phyloP scores from a whole-genome alignment of 495 filamentous ascomycete genomes.

The Penicillium subrubescens region DNA sequence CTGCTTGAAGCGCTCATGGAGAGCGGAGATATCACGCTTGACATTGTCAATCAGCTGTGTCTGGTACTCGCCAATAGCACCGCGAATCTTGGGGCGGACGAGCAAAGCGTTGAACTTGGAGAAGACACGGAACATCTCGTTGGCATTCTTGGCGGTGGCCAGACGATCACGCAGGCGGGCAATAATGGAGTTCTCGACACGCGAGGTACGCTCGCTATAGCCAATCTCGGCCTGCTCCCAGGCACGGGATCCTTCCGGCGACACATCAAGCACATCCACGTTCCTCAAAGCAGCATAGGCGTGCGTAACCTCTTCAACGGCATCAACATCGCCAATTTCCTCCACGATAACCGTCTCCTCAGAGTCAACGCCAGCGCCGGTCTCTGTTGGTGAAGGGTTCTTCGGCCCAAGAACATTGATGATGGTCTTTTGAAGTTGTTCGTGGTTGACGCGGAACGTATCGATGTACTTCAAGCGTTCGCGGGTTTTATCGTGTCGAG shows the following conservation, averaged over 20 bases:
- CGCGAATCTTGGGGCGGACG: constrained; percentile 94
- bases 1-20: constrained; percentile 97
- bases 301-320: constrained; percentile 93
- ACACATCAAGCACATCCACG: constrained; percentile 92
- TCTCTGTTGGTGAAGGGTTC: constrained; percentile 46
- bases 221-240: constrained; percentile 92
- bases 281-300: constrained; percentile 91
- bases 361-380: constrained; percentile 42
- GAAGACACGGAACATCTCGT: constrained; percentile 99
- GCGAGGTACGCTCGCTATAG: constrained; percentile 94
- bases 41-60: constrained; percentile 96
- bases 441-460: constrained; percentile 92
- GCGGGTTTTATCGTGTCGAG: constrained; percentile 82
- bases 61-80: constrained; percentile 96
- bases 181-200: constrained; percentile 99
- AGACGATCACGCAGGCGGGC: constrained; percentile 89
- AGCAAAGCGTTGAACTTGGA: constrained; percentile 99
- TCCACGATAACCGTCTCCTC: constrained; percentile 75
- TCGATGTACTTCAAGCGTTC: constrained; percentile 89
- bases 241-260: constrained; percentile 79
- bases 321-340: constrained; percentile 96
- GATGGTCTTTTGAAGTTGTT: constrained; percentile 94
- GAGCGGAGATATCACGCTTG: constrained; percentile 85
- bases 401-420: constrained; percentile 88
- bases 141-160: constrained; percentile 92